Conservation (phyloP, 371 early-diverging fungal species). For the Blastocladiella emersonii region DNA sequence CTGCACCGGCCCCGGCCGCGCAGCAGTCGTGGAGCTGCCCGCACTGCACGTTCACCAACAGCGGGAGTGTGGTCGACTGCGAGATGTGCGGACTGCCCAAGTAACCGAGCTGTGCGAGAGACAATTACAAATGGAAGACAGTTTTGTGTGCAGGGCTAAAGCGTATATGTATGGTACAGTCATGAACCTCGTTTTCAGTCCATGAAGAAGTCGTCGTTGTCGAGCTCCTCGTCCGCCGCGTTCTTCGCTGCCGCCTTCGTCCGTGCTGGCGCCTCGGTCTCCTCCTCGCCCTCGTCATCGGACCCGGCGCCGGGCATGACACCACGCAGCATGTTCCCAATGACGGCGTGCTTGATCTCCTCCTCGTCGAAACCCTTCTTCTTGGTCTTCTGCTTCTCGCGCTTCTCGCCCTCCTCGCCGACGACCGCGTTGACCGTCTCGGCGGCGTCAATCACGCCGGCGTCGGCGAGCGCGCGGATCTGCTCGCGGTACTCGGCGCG, state of each 20-base stretch:
- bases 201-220: no score
- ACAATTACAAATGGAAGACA: no score
- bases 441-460: not conserved
- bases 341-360: not conserved
- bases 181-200: no score
- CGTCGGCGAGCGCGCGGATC: not conserved
- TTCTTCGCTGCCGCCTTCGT: no score
- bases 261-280: no score
- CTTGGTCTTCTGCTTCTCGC: conserved; percentile 1
- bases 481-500: not conserved
- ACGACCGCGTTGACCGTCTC: not conserved
- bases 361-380: not conserved
- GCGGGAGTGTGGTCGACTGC: not conserved
- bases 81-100: conserved; percentile 9
- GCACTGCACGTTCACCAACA: conserved; percentile 7
- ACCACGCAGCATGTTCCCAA: not conserved
- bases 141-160: no score
- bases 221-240: no score
- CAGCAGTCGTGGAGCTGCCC: not conserved
- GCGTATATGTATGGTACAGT: no score
- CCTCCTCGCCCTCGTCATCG: not conserved
- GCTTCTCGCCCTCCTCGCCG: not conserved
- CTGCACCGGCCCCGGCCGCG: not conserved
- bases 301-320: not conserved
- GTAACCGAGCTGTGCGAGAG: no score